Evolutionary conservation across 345 rosid genomes (phyloP), one percentile per base, ranked within the genome.

Genomic region (Excoecaria cochinchinensis): DNA sequence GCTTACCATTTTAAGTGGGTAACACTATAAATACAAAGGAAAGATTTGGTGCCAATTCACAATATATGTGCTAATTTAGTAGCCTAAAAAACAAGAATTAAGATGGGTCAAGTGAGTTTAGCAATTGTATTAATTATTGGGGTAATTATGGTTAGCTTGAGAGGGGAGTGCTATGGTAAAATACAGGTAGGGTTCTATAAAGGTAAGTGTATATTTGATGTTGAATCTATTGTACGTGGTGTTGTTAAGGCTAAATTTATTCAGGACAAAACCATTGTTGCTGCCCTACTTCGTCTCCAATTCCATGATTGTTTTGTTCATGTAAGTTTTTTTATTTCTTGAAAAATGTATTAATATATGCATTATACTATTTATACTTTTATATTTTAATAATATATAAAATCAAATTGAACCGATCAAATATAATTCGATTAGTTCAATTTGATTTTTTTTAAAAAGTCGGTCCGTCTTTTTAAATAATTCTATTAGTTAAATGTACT

Each of bases 231-330:
- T 65, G 92, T 88, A 0, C 47, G 44, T 17, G 6, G 12, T 0
- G 76, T 71, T 5, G 87, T 83, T 48, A 4, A 11, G 12, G 16
- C 12, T 0, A 67, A 13, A 10, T 74, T 79, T 74, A 8, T 0
- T 1, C 55, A 17, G 14, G 74, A 82, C 76, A 52, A 50, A 24
- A 47, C 82, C 31, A 47, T 85, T 4, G 86, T 84, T 2, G 87
- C 87, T 13, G 82, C 84, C 47, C 78, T 87, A 17, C 86, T 90
- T 60, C 82, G 92, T 5, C 38, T 90, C 70, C 87, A 88, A 60
- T 87, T 87, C 48, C 88, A 84, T 59, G 91, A 85, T 58, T 87
- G 88, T 67, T 87, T 87, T 40, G 86, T 79, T 76, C 81, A 79
- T 22, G 89, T 87, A 77, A 75, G 87, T 64, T 42, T 21, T 57